phyloP scores from a whole-genome alignment of 2,329 filamentous ascomycete species.

The Penicillium sp. region DNA sequence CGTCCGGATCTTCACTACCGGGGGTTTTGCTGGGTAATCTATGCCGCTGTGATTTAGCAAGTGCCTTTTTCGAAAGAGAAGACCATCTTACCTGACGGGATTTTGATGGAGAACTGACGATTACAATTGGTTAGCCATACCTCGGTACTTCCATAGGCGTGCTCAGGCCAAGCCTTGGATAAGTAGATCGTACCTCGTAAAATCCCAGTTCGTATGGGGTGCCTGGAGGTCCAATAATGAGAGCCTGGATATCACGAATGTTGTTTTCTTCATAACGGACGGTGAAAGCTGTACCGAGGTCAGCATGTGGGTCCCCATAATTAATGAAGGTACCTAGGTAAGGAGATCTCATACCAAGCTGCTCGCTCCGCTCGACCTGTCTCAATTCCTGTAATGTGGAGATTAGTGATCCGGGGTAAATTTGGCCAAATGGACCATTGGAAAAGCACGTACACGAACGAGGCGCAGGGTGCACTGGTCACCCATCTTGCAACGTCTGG shows the following conservation, averaged over 20 bases:
- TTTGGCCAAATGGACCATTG: background rate
- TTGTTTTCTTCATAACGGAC: conserved; percentile 82
- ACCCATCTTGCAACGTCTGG: conserved; percentile 6
- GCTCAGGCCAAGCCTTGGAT: background rate
- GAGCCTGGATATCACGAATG: conserved; percentile 73
- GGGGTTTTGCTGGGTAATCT: conserved; percentile 72
- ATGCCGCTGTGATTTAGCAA: conserved; percentile 5
- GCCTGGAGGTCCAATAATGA: conserved; percentile 86
- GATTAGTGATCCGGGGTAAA: background rate
- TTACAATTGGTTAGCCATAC: background rate
- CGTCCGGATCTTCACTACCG: conserved; percentile 59
- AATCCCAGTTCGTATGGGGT: conserved; percentile 96
- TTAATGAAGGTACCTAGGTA: background rate
- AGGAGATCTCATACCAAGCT: conserved; percentile 7
- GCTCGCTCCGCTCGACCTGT: conserved; percentile 10
- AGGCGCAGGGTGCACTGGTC: conserved; percentile 14
- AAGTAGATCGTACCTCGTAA: conserved; percentile 61
- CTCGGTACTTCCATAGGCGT: background rate
- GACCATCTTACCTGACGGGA: conserved; percentile 56
- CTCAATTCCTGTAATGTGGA: conserved; percentile 10
- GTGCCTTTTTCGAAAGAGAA: background rate
- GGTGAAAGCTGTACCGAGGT: conserved; percentile 56
- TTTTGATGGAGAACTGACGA: conserved; percentile 64
- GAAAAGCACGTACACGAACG: conserved; percentile 8
- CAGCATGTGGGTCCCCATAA: conserved; percentile 6